Conservation (phyloP, 768 basidiomycete species). For the Mycena haematopus region DNA sequence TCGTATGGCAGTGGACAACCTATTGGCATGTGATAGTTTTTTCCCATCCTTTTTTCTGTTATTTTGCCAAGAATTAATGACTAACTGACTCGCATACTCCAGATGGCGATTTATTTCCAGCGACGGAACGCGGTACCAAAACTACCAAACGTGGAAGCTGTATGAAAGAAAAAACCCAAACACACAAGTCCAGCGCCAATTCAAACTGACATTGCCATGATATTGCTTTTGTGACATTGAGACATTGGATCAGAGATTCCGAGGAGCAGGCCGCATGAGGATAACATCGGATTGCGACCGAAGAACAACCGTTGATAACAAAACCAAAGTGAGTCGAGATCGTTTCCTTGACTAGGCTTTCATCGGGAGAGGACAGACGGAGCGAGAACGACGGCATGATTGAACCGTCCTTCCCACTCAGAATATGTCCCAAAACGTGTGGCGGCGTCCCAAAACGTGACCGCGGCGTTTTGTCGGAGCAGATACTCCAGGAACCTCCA, state of each 20-base stretch:
- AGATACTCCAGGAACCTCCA: slow-evolving; percentile 22
- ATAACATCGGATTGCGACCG: slow-evolving; percentile 14
- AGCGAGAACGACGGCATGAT: not conserved
- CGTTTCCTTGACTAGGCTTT: not conserved
- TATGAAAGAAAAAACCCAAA: not conserved
- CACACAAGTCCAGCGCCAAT: not conserved
- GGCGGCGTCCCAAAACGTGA: not conserved
- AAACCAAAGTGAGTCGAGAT: slow-evolving; percentile 7
- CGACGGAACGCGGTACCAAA: no score
- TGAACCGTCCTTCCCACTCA: not conserved
- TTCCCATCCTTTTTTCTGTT: no score
- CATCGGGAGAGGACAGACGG: not conserved
- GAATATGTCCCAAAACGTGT: slow-evolving; percentile 8
- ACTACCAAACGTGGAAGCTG: no score
- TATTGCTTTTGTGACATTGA: not conserved
- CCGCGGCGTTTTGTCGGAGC: slow-evolving; percentile 22
- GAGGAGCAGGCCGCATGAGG: slow-evolving; percentile 5
- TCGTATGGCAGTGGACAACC: no score
- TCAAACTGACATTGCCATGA: not conserved
- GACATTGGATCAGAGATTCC: not conserved
- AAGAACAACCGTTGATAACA: slow-evolving; percentile 15
- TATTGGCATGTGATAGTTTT: no score
- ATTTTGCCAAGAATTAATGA: no score
- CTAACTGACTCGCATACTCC: no score
- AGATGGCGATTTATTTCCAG: no score